Evolutionary conservation across 2,329 filamentous ascomycete genomes (phyloP), one percentile per base, ranked within the genome.

Genomic region (Xylaria arbuscula): DNA sequence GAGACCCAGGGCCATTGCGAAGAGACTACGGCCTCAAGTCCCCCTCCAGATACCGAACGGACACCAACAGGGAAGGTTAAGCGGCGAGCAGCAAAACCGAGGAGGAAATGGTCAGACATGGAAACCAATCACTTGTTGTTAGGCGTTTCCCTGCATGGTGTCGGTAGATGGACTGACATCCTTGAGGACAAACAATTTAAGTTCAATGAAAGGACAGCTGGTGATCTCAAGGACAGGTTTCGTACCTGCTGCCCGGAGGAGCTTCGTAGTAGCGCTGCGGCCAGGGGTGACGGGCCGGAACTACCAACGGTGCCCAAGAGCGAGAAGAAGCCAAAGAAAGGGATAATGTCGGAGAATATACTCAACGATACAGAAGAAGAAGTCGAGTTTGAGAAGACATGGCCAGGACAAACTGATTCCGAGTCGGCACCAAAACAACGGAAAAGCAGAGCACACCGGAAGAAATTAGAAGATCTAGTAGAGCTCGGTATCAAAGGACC

Each of bases 151-250:
- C 86, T 87, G 38, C 85, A 91, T 73, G 89, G 89, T 0, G 86
- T 91, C 9, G 89, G 89, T 45, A 88, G 87, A 72, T 91, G 89
- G 89, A 89, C 87, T 9, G 86, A 83, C 64, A 91, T 91, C 38
- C 79, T 90, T 28, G 87, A 89, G 58, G 89, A 91, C 68, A 78
- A 84, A 0, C 84, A 84, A 50, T 91, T 89, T 74, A 82, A 78
- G 11, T 91, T 91, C 79, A 88, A 89, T 72, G 84, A 83, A 17
- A 85, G 89, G 67, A 87, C 86, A 1, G 87, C 88, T 3, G 87
- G 87, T 9, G 89, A 91, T 73, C 77, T 91, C 59, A 91, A 91
- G 76, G 89, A 91, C 76, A 83, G 89, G 13, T 91, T 90, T 74
- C 84, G 89, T 58, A 91, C 89, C 3, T 90, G 88, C 75, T 90